These are phyloP conservation scores for Pleurotus cornucopiae DNA, from an alignment of 768 basidiomycete genomes.

Conservation along the genomic window DNA sequence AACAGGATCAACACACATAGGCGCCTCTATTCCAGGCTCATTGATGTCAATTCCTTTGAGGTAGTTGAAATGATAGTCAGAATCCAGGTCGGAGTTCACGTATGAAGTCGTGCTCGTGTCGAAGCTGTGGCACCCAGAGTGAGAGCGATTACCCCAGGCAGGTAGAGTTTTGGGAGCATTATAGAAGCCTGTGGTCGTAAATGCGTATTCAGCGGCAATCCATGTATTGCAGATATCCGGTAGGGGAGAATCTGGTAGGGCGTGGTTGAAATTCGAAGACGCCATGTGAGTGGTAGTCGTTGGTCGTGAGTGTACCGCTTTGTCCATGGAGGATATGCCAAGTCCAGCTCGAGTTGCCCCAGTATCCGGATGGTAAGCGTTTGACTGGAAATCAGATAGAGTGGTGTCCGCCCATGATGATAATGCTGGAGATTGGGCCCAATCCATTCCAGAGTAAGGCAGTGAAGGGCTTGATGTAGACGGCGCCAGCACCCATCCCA, in stretches of 20 bases:
- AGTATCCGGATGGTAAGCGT: not conserved
- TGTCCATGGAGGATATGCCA: not conserved
- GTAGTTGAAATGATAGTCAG: not conserved
- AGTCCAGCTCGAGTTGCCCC: not conserved
- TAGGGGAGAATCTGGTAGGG: not conserved
- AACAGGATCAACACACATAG: not conserved
- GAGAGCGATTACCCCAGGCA: too few relatives aligned
- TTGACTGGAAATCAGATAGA: conserved; percentile 4
- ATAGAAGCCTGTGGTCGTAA: not conserved
- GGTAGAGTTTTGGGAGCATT: too few relatives aligned
- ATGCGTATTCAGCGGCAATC: not conserved
- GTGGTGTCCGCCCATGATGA: not conserved
- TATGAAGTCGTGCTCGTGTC: not conserved
- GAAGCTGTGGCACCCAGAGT: not conserved
- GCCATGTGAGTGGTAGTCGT: not conserved
- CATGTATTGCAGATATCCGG: not conserved
- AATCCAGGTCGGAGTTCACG: not conserved
- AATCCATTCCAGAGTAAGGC: not conserved
- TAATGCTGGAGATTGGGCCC: not conserved
- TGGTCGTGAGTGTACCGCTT: not conserved
- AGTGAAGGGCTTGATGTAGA: not conserved
- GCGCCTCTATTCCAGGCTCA: not conserved
- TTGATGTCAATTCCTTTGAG: not conserved
- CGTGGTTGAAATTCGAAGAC: not conserved
- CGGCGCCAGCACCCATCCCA: conserved; percentile 5